A percentile compares a stretch with the other conserved stretches of the same genome.
Conservation (phyloP, 352 stramenopile genomes). For the Pythium aristosporum region DNA sequence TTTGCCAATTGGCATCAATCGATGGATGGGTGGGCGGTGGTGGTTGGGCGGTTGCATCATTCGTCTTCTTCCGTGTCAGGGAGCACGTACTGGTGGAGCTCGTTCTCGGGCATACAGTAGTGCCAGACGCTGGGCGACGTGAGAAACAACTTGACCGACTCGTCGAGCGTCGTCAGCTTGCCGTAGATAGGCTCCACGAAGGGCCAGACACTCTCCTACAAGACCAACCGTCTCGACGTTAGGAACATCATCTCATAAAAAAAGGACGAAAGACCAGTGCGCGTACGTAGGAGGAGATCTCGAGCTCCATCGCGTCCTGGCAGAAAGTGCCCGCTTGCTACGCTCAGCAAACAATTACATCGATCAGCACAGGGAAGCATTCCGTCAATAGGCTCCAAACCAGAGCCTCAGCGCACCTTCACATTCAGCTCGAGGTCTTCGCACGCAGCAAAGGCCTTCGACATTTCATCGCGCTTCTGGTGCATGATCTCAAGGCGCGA, state of each 20-base stretch:
- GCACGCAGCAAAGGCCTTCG: slow-evolving; percentile 63
- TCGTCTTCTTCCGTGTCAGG: slow-evolving; percentile 59
- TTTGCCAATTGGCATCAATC: no score
- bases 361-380: slow-evolving; percentile 1
- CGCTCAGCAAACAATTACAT: slow-evolving; percentile 1
- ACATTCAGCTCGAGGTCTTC: slow-evolving; percentile 79
- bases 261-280: slow-evolving; percentile 10
- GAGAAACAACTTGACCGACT: slow-evolving; percentile 68
- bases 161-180: slow-evolving; percentile 65
- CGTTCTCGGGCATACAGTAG: slow-evolving; percentile 81
- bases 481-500: slow-evolving; percentile 85
- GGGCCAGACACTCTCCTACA: slow-evolving; percentile 73
- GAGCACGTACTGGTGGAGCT: slow-evolving; percentile 75
- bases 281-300: slow-evolving; percentile 69
- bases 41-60: background rate
- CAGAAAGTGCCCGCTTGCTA: slow-evolving; percentile 77
- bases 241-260: background rate
- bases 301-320: slow-evolving; percentile 78
- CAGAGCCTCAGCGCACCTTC: slow-evolving; percentile 33
- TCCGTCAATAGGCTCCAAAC: background rate
- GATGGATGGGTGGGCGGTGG: background rate
- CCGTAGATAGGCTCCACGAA: slow-evolving; percentile 80
- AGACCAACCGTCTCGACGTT: background rate
- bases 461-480: slow-evolving; percentile 78
- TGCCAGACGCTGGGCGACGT: slow-evolving; percentile 73